Conservation (phyloP, 441 rosid genomes). For the Syzygium malaccense region DNA sequence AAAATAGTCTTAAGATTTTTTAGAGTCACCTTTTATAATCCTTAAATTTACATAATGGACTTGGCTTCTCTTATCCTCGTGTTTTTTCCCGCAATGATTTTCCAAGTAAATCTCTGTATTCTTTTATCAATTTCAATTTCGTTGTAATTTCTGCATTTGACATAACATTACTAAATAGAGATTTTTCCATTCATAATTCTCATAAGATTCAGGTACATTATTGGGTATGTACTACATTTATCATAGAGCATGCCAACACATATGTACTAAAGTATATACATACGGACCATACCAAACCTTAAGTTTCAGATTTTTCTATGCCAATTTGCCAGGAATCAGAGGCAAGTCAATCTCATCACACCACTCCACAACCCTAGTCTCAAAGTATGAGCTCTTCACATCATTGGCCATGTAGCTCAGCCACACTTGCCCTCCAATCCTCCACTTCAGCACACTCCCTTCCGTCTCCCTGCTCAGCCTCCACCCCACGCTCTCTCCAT, state of each 20-base stretch:
- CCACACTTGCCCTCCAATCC: conserved; percentile 78
- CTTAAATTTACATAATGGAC: too few species aligned
- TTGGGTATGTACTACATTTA: neutral
- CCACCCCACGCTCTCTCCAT: conserved; percentile 66
- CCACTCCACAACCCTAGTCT: conserved; percentile 79
- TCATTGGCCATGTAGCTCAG: conserved; percentile 60
- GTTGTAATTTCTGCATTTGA: too few species aligned
- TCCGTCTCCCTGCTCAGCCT: conserved; percentile 85
- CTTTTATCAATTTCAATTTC: too few species aligned
- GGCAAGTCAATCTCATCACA: conserved; percentile 88
- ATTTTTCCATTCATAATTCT: neutral
- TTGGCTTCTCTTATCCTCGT: too few species aligned
- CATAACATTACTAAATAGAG: neutral
- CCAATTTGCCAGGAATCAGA: conserved; percentile 26
- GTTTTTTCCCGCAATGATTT: too few species aligned
- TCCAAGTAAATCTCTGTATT: too few species aligned
- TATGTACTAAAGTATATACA: neutral
- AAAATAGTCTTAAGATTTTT: too few species aligned
- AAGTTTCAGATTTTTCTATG: neutral
- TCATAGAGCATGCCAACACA: neutral
- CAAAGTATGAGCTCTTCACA: conserved; percentile 36
- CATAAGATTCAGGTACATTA: fast-evolving
- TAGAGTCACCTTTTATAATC: too few species aligned
- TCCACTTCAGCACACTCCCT: conserved; percentile 89
- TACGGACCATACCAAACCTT: neutral